Evolutionary conservation across 345 rosid species (phyloP).

Genomic region (Salix brachista): DNA sequence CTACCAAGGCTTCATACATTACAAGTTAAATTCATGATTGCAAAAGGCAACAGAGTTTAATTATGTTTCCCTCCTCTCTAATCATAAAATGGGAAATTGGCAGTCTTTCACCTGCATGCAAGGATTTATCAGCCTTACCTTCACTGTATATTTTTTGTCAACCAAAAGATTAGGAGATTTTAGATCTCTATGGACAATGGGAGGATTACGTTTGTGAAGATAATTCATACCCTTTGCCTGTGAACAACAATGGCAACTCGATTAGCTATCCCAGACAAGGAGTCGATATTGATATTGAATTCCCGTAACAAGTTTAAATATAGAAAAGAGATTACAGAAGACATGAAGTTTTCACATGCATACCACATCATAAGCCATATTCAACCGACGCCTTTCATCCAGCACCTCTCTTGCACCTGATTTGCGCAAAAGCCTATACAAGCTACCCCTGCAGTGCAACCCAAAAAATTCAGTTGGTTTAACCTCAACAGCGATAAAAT

Average conservation of each 20-base stretch:
- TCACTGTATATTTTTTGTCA: slow-evolving; percentile 94
- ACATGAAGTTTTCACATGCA: slow-evolving; percentile 19
- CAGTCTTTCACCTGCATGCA: background rate
- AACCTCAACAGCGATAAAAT: background rate
- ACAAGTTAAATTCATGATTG: background rate
- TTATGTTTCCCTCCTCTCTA: background rate
- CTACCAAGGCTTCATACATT: background rate
- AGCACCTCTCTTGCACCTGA: slow-evolving; percentile 72
- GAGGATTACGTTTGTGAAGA: slow-evolving; percentile 91
- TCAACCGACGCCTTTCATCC: slow-evolving; percentile 91
- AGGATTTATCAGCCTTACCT: slow-evolving; percentile 39
- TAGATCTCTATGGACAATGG: slow-evolving; percentile 93
- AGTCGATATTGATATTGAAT: background rate
- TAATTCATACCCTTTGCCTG: slow-evolving; percentile 99
- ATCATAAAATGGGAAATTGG: slow-evolving; percentile 2
- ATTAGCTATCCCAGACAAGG: slow-evolving; percentile 8
- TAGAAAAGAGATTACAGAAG: background rate
- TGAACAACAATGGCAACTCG: slow-evolving; percentile 11
- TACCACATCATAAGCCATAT: slow-evolving; percentile 99
- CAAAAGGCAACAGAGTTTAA: background rate
- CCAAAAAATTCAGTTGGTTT: slow-evolving; percentile 21
- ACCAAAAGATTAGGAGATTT: slow-evolving; percentile 98
- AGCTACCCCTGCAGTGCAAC: slow-evolving; percentile 79
- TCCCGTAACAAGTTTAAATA: background rate
- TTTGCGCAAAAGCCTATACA: slow-evolving; percentile 87